Evolutionary conservation across 352 stramenopile species (phyloP).

Genomic region (Phytophthora multivora): DNA sequence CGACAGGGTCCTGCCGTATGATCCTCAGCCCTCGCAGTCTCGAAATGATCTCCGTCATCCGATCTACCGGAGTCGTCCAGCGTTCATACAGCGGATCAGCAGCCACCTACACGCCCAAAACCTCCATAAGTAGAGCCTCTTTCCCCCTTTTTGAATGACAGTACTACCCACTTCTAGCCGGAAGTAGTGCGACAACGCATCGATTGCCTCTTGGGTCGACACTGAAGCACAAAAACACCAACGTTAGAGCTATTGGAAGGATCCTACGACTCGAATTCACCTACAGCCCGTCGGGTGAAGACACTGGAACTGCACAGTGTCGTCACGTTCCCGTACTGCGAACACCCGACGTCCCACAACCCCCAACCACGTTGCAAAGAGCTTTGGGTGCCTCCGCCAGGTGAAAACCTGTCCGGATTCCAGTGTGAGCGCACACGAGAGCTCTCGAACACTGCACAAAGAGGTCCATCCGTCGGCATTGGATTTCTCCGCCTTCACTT

Average conservation of each 20-base stretch:
- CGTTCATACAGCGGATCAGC: slow-evolving; percentile 67
- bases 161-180: slow-evolving; percentile 66
- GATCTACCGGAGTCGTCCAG: slow-evolving; percentile 74
- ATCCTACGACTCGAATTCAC: not conserved
- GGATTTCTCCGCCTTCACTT: slow-evolving; percentile 14
- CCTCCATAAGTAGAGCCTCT: not conserved
- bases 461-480: slow-evolving; percentile 38
- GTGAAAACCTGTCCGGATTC: slow-evolving; percentile 61
- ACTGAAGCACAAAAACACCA: slow-evolving; percentile 28
- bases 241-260: not conserved
- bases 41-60: slow-evolving; percentile 73
- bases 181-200: slow-evolving; percentile 88
- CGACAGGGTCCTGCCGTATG: slow-evolving; percentile 93
- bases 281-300: slow-evolving; percentile 64
- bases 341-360: slow-evolving; percentile 55
- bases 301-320: slow-evolving; percentile 57
- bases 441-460: slow-evolving; percentile 47
- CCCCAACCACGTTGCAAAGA: slow-evolving; percentile 46
- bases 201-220: slow-evolving; percentile 45
- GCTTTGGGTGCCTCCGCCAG: slow-evolving; percentile 25
- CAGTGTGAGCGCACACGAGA: slow-evolving; percentile 54
- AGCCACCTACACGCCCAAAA: slow-evolving; percentile 22
- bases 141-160: not conserved
- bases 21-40: slow-evolving; percentile 90
- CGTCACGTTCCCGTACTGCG: slow-evolving; percentile 47